Percentiles rank a stretch among this genome's conserved stretches.
Conservation (phyloP, 352 stramenopile genomes). For the Halophytophthora batemanensis region DNA sequence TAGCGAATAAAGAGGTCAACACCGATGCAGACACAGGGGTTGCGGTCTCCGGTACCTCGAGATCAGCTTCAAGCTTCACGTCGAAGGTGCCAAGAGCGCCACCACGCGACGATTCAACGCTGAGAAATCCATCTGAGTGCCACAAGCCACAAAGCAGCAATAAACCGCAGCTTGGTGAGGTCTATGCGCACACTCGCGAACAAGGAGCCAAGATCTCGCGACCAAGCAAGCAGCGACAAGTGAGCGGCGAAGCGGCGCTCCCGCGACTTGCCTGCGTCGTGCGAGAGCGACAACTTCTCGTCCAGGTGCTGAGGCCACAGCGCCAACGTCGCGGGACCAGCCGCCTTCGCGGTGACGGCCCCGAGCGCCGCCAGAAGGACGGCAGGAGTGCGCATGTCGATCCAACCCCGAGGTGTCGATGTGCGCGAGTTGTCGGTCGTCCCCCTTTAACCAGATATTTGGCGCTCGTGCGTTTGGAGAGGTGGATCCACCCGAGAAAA, state of each 20-base stretch:
- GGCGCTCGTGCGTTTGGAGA: no score
- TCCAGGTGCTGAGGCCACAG: slow-evolving; percentile 31
- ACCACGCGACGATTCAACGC: slow-evolving; percentile 17
- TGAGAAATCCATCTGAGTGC: slow-evolving; percentile 16
- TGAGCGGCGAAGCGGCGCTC: background rate
- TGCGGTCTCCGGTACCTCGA: slow-evolving; percentile 9
- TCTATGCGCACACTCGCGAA: no score
- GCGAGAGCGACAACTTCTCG: slow-evolving; percentile 18
- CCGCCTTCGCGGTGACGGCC: slow-evolving; percentile 6
- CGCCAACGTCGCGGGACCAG: slow-evolving; percentile 11
- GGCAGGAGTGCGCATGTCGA: no score
- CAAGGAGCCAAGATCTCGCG: no score
- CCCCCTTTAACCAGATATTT: no score
- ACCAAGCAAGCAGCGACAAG: no score
- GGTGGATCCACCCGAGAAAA: no score
- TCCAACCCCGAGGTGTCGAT: no score
- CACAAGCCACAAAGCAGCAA: no score
- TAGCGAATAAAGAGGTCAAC: background rate
- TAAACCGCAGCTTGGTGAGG: no score
- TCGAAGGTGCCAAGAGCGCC: slow-evolving; percentile 29
- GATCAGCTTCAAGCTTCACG: slow-evolving; percentile 9
- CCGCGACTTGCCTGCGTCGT: slow-evolving; percentile 12
- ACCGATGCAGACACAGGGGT: background rate
- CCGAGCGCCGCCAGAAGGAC: no score
- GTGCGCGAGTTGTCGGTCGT: no score